Evolutionary conservation across 345 rosid genomes (phyloP).

Genomic region (Corchorus capsularis): DNA sequence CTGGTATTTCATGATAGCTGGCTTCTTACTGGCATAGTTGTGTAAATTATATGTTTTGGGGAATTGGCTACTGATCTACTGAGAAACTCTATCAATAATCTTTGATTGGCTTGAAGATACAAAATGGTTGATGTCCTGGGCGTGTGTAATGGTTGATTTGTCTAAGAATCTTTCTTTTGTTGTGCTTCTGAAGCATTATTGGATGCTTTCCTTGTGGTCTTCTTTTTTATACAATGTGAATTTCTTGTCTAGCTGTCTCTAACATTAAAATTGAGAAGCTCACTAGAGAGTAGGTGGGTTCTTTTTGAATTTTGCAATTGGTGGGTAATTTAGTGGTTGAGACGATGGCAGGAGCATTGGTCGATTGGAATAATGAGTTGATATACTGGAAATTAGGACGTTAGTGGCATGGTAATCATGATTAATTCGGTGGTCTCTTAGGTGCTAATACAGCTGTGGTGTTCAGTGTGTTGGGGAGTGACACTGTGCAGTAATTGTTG

Average conservation of each 20-base stretch:
- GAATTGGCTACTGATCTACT: constrained; percentile 9
- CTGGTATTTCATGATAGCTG: background rate
- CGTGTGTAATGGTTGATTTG: background rate
- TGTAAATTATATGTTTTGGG: background rate
- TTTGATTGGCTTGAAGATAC: background rate
- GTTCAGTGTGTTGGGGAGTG: background rate
- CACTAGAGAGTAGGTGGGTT: background rate
- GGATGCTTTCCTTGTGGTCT: background rate
- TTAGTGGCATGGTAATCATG: background rate
- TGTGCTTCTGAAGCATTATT: background rate
- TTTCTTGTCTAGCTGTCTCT: background rate
- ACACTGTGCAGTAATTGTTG: background rate
- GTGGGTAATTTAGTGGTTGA: background rate
- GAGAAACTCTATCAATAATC: background rate
- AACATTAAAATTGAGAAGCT: background rate
- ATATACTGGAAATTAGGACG: background rate
- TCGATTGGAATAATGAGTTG: background rate
- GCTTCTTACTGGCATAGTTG: background rate
- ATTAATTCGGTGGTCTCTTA: background rate
- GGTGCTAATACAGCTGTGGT: background rate
- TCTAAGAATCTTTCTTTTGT: background rate
- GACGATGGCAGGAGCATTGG: background rate
- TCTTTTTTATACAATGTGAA: constrained; percentile 1
- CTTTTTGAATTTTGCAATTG: background rate
- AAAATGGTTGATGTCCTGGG: constrained; percentile 5